These are phyloP conservation scores for Quercus bicolor DNA, from an alignment of 306 rosid genomes.

Conservation along the genomic window DNA sequence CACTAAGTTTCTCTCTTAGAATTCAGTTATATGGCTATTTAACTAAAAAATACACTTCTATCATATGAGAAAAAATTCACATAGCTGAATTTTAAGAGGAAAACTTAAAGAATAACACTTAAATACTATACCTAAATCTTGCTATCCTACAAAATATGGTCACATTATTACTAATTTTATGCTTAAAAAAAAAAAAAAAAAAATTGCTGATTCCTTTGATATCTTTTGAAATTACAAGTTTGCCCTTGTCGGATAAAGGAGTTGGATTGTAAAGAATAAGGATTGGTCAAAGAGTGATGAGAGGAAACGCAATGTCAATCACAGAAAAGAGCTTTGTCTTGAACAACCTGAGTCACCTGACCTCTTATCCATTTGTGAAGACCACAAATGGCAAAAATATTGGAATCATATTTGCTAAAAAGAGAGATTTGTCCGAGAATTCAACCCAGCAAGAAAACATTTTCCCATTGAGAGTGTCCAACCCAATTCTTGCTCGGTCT, in stretches of 20 bases:
- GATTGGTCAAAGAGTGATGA: too few species aligned
- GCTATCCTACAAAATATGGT: too few species aligned
- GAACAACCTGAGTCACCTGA: neutral
- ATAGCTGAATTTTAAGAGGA: rapidly evolving
- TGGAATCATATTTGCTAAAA: constrained; percentile 27
- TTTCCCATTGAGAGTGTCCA: constrained; percentile 39
- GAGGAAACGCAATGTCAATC: constrained; percentile 27
- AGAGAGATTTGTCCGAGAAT: constrained; percentile 34
- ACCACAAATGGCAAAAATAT: constrained; percentile 29
- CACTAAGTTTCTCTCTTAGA: rapidly evolving
- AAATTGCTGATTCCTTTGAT: too few species aligned
- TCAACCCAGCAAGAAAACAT: constrained; percentile 15
- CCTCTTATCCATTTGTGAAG: constrained; percentile 20
- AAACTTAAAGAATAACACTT: rapidly evolving
- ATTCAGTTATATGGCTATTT: too few species aligned
- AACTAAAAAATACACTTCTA: too few species aligned
- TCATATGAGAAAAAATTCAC: too few species aligned
- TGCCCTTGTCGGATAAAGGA: neutral
- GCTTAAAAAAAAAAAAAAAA: too few species aligned
- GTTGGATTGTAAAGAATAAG: neutral
- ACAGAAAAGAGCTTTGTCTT: constrained; percentile 34
- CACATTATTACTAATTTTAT: too few species aligned
- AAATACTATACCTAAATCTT: too few species aligned
- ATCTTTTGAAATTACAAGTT: neutral
- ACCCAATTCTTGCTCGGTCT: constrained; percentile 45